Evolutionary conservation across 306 rosid species (phyloP).

Genomic region (Albizia julibrissin): DNA sequence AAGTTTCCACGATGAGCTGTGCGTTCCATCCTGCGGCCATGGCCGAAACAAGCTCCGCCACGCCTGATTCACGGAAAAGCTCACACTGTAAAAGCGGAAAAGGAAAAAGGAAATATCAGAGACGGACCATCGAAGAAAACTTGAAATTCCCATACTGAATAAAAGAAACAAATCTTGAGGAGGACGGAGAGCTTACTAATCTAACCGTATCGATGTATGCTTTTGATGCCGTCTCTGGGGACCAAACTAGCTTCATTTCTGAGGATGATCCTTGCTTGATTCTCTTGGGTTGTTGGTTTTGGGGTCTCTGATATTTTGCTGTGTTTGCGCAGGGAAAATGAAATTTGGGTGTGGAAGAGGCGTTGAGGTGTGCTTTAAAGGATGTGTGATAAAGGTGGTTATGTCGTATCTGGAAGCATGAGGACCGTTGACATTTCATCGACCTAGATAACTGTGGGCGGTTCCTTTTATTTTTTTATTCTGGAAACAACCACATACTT

Average conservation of each 20-base stretch:
- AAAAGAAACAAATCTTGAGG: not conserved
- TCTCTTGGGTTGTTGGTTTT: not conserved
- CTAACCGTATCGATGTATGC: constrained; percentile 88
- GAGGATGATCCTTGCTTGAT: not conserved
- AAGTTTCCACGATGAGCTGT: constrained; percentile 77
- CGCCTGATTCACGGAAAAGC: constrained; percentile 67
- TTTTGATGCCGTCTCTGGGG: constrained; percentile 80
- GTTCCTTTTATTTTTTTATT: not conserved
- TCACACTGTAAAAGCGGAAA: constrained; percentile 54
- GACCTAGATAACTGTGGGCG: constrained; percentile 36
- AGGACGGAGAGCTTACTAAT: constrained; percentile 48
- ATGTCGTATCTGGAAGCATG: not conserved
- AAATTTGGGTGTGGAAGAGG: not conserved
- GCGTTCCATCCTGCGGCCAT: constrained; percentile 99
- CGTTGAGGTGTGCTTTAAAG: constrained; percentile 24
- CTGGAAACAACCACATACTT: not conserved
- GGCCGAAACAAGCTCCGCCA: constrained; percentile 82
- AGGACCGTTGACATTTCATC: constrained; percentile 54
- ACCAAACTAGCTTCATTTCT: constrained; percentile 88
- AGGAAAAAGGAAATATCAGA: not conserved
- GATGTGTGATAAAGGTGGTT: not conserved
- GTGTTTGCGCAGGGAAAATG: not conserved
- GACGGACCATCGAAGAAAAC: not conserved
- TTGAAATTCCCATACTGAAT: not conserved
- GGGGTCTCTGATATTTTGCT: not conserved